Conservation (phyloP, 495 filamentous ascomycete genomes). For the Podospora pseudopauciseta region DNA sequence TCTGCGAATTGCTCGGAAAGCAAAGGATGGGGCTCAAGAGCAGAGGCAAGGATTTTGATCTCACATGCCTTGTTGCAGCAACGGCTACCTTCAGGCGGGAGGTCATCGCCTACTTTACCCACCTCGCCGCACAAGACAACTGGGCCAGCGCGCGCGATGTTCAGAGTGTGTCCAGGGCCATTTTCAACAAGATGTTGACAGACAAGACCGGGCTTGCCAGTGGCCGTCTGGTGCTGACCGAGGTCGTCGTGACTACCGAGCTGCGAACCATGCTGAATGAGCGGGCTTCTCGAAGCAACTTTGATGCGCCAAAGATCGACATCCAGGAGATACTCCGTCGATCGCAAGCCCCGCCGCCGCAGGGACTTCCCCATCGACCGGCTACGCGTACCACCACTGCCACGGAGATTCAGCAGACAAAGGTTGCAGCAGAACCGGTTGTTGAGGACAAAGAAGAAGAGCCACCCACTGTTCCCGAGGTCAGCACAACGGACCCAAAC, state of each 20-base stretch:
- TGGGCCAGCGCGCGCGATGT: slow-evolving; percentile 73
- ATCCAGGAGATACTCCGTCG: background rate
- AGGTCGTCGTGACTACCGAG: slow-evolving; percentile 35
- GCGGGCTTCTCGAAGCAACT: slow-evolving; percentile 28
- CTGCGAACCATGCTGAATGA: slow-evolving; percentile 48
- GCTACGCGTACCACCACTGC: background rate
- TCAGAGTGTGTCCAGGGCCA: slow-evolving; percentile 49
- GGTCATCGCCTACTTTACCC: slow-evolving; percentile 39
- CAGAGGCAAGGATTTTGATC: slow-evolving; percentile 34
- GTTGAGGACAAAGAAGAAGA: background rate
- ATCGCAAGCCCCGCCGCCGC: background rate
- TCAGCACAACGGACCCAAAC: background rate
- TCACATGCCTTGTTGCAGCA: slow-evolving; percentile 34
- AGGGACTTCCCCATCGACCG: background rate
- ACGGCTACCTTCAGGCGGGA: slow-evolving; percentile 17
- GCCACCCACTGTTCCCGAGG: background rate
- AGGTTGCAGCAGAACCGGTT: background rate
- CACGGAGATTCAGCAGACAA: background rate
- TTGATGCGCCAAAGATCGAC: background rate
- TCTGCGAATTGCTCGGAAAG: slow-evolving; percentile 25
- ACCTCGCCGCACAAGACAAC: slow-evolving; percentile 43
- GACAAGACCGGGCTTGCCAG: slow-evolving; percentile 24
- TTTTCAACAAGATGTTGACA: slow-evolving; percentile 46
- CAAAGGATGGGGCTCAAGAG: slow-evolving; percentile 24
- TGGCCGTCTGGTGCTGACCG: slow-evolving; percentile 24